Evolutionary conservation across 495 filamentous ascomycete genomes (phyloP).

Genomic region (Annulohypoxylon bovei): DNA sequence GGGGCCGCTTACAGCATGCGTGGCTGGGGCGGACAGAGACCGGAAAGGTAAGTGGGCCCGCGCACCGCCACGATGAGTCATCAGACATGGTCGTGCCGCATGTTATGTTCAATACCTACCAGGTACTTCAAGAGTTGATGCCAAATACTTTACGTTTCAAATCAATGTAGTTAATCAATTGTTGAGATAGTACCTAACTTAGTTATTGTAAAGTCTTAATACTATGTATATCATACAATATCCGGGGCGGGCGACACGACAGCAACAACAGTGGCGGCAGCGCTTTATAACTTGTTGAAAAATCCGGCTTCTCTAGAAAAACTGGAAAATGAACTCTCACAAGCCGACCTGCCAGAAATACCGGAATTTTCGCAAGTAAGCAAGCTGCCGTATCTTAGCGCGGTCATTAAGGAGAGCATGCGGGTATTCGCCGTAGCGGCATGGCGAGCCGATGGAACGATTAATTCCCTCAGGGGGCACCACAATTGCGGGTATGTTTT

Average conservation of each 20-base stretch:
- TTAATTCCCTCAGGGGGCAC: constrained; percentile 63
- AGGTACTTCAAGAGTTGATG: no score
- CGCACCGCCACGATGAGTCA: no score
- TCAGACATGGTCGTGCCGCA: no score
- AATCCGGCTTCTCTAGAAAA: constrained; percentile 55
- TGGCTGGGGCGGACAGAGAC: no score
- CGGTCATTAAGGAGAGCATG: constrained; percentile 69
- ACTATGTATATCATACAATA: no score
- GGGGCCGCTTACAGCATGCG: no score
- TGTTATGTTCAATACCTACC: no score
- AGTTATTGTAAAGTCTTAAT: no score
- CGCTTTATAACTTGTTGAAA: constrained; percentile 61
- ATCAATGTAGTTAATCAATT: no score
- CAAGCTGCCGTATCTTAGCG: constrained; percentile 64
- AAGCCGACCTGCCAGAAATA: constrained; percentile 37
- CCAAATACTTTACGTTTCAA: no score
- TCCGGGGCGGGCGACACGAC: constrained; percentile 68
- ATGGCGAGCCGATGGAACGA: constrained; percentile 64
- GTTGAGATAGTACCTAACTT: no score
- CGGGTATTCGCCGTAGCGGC: constrained; percentile 62
- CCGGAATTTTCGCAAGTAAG: constrained; percentile 29
- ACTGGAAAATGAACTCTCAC: constrained; percentile 61
- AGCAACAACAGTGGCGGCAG: constrained; percentile 60
- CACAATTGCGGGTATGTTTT: constrained; percentile 60
- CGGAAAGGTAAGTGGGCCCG: no score